A percentile compares a stretch with the other conserved stretches of the same genome.
Evolutionary conservation across 495 filamentous ascomycete species (phyloP).

Genomic region (Endocarpon pusillum): DNA sequence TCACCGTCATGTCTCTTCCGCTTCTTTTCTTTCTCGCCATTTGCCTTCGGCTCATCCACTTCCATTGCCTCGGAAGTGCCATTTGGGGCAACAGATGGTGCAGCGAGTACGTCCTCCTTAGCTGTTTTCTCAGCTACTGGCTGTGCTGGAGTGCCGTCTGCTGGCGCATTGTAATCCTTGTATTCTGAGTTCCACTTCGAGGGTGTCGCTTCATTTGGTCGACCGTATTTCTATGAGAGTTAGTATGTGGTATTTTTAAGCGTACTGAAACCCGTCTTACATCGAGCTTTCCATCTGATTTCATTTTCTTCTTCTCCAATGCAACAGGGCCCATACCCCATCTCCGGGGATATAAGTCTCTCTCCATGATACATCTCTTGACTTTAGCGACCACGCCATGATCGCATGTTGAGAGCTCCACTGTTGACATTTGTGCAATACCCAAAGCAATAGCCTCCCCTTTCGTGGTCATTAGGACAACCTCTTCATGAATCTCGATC

Average conservation of each 20-base stretch:
- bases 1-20: slow-evolving; percentile 71
- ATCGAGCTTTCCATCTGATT: slow-evolving; percentile 91
- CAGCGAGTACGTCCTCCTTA: slow-evolving; percentile 20
- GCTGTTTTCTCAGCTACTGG: slow-evolving; percentile 25
- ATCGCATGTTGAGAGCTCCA: slow-evolving; percentile 79
- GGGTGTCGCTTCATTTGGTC: slow-evolving; percentile 79
- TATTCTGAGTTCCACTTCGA: slow-evolving; percentile 79
- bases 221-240: slow-evolving; percentile 73
- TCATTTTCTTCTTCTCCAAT: slow-evolving; percentile 95
- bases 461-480: slow-evolving; percentile 96
- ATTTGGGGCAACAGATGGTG: slow-evolving; percentile 19
- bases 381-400: slow-evolving; percentile 95
- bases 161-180: slow-evolving; percentile 60
- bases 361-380: slow-evolving; percentile 98
- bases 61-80: slow-evolving; percentile 19
- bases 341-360: slow-evolving; percentile 82
- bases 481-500: slow-evolving; percentile 79
- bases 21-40: slow-evolving; percentile 45
- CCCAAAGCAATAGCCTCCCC: slow-evolving; percentile 93
- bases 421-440: slow-evolving; percentile 89
- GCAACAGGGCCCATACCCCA: slow-evolving; percentile 91
- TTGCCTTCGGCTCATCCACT: slow-evolving; percentile 23
- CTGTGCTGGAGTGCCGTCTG: slow-evolving; percentile 23
- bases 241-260: not conserved
- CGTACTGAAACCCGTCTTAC: slow-evolving; percentile 22